Evolutionary conservation across 108 stramenopile species (phyloP).

Genomic region (Skeletonema grethae): DNA sequence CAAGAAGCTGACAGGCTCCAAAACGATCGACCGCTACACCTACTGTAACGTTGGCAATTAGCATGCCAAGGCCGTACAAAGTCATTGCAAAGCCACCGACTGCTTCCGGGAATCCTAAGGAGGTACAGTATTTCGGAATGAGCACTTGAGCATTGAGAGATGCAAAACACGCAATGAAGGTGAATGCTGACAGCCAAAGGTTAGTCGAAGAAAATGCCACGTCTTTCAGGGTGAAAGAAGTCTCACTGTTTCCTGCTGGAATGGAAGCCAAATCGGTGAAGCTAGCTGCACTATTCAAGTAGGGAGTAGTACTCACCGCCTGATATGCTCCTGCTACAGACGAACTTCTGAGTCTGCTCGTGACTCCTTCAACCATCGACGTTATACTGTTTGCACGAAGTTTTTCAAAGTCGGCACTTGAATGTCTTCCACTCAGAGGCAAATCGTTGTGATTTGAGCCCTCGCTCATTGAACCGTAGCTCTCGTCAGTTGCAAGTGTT

Average conservation of each 20-base stretch:
- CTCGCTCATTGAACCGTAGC: neutral
- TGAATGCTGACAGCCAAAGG: conserved; percentile 9
- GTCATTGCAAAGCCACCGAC: conserved; percentile 7
- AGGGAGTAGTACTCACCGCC: neutral
- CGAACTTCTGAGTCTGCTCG: neutral
- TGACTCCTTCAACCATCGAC: neutral
- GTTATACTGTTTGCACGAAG: neutral
- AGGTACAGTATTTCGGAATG: conserved; percentile 4
- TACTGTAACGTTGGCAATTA: conserved; percentile 7
- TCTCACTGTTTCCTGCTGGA: neutral
- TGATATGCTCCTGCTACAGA: conserved; percentile 4
- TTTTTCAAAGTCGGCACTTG: neutral
- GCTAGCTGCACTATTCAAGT: neutral
- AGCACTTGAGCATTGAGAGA: conserved; percentile 14
- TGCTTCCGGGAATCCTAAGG: conserved; percentile 1
- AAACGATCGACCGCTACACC: conserved; percentile 1
- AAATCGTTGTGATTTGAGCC: neutral
- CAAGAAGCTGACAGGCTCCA: conserved; percentile 5
- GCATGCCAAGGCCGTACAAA: conserved; percentile 5
- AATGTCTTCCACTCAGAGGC: neutral
- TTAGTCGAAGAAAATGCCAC: conserved; percentile 5
- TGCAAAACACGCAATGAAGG: conserved; percentile 15
- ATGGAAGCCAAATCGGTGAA: neutral
- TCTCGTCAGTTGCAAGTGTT: neutral
- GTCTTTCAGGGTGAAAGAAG: conserved; percentile 3